A percentile compares a stretch with the other conserved stretches of the same genome.
These are phyloP conservation scores for Fusarium multiceps DNA, from an alignment of 2,329 filamentous ascomycete species.

Conservation along the genomic window DNA sequence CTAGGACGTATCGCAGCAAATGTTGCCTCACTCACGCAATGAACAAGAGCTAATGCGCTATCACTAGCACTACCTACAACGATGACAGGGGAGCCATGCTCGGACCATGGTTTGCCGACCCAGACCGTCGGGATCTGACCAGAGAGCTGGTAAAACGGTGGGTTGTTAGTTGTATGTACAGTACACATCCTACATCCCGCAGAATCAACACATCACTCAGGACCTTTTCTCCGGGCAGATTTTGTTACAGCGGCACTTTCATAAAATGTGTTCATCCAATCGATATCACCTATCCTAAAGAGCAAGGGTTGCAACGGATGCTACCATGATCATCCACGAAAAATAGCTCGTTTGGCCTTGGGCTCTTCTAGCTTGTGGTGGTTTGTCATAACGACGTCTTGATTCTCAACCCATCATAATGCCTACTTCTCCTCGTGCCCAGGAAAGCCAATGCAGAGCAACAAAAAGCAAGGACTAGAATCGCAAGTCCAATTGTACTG, in stretches of 20 bases:
- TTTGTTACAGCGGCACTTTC: background rate
- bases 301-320: background rate
- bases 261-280: background rate
- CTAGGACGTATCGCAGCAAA: background rate
- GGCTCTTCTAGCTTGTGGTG: constrained; percentile 15
- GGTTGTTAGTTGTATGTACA: constrained; percentile 32
- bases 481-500: constrained; percentile 26
- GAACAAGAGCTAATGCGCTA: constrained; percentile 13
- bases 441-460: constrained; percentile 12
- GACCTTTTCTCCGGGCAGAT: background rate
- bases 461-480: constrained; percentile 4
- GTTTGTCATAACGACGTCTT: constrained; percentile 19
- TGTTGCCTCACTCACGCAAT: background rate
- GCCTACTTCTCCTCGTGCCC: constrained; percentile 12
- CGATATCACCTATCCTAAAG: background rate
- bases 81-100: constrained; percentile 48
- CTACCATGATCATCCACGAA: background rate
- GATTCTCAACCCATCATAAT: constrained; percentile 30
- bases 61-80: constrained; percentile 26
- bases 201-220: background rate
- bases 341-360: background rate
- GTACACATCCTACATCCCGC: constrained; percentile 3
- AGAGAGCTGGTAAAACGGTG: constrained; percentile 47
- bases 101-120: constrained; percentile 51
- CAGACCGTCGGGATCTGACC: constrained; percentile 51